Conservation (phyloP, 805 yeast genomes). For the Spathaspora girioi region DNA sequence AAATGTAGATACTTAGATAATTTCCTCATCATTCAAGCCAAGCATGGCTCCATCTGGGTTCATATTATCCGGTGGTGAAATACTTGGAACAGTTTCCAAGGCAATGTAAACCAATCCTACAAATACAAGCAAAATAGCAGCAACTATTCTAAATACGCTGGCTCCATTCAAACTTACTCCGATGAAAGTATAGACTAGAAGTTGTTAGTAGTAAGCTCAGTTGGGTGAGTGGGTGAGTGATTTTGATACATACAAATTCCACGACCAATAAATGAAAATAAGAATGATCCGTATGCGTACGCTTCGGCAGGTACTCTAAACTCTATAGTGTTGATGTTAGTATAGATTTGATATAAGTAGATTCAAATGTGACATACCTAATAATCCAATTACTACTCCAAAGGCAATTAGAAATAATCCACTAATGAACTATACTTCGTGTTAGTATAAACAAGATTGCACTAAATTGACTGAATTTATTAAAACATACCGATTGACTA, state of each 20-base stretch:
- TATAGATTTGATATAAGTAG: background rate
- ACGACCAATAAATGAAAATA: slow-evolving; percentile 71
- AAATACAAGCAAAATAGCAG: slow-evolving; percentile 55
- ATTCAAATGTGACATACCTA: slow-evolving; percentile 31
- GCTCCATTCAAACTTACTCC: slow-evolving; percentile 44
- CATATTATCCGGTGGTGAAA: slow-evolving; percentile 83
- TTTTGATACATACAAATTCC: slow-evolving; percentile 55
- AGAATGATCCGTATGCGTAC: slow-evolving; percentile 62
- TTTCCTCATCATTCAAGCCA: slow-evolving; percentile 38
- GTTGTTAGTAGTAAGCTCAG: slow-evolving; percentile 16
- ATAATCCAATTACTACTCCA: slow-evolving; percentile 50
- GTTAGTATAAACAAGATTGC: slow-evolving; percentile 15
- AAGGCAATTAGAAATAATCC: slow-evolving; percentile 56
- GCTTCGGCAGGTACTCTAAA: slow-evolving; percentile 56
- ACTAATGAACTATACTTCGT: slow-evolving; percentile 42
- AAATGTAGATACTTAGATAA: slow-evolving; percentile 16
- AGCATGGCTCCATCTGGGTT: slow-evolving; percentile 42
- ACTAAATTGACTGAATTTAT: background rate
- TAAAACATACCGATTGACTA: slow-evolving; percentile 31
- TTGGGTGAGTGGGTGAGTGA: background rate
- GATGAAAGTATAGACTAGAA: slow-evolving; percentile 32
- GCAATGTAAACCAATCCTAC: slow-evolving; percentile 58
- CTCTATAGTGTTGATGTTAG: slow-evolving; percentile 25
- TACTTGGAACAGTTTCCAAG: slow-evolving; percentile 69
- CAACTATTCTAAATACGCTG: slow-evolving; percentile 51